Evolutionary conservation across 2,329 filamentous ascomycete genomes (phyloP), one percentile per base, ranked within the genome.

Genomic region (Fusarium setosum): DNA sequence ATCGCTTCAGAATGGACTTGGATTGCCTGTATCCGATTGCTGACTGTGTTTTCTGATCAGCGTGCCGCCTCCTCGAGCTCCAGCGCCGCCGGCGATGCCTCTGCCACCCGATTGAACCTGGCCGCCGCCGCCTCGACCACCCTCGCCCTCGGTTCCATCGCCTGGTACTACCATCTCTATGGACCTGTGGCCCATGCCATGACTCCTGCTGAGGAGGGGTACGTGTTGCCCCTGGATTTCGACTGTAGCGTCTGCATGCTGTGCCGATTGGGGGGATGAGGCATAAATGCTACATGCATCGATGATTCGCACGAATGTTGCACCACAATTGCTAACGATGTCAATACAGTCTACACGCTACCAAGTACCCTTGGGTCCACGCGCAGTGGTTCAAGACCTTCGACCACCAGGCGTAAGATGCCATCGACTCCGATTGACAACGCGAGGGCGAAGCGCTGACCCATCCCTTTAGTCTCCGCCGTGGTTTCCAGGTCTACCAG

Each of bases 401-500:
- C 80, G 96, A 99, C 77, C 95, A 98, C 84, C 90, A 92, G 83
- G 91, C 94, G 92, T 97, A 90, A 91, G 93, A 84, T 26, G 59
- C 63, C 54, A 29, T 44, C 47, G 50, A 49, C 32, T 31, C 41
- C 44, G n/a, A 37, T 63, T 40, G 45, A 55, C 31, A 37, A 45
- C 50, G 12, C 35, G 13, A 37, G 56, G 45, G 32, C 41, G 53
- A 61, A 56, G 59, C 63, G 35, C 62, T 73, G 50, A 71, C 56
- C 45, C 63, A 44, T 37, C 17, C 38, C 48, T 12, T 23, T 71
- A 97, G 94, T 75, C 94, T 99, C 72, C 96, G 96, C 81, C 94
- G 96, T 85, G 96, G 96, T 83, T 99, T 98, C 90, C 94, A 97
- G 84, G 96, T 99, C 78, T 99, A 99, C 88, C 93, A 91, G 73